Evolutionary conservation across 768 basidiomycete genomes (phyloP).

Genomic region (Amanita exitialis): DNA sequence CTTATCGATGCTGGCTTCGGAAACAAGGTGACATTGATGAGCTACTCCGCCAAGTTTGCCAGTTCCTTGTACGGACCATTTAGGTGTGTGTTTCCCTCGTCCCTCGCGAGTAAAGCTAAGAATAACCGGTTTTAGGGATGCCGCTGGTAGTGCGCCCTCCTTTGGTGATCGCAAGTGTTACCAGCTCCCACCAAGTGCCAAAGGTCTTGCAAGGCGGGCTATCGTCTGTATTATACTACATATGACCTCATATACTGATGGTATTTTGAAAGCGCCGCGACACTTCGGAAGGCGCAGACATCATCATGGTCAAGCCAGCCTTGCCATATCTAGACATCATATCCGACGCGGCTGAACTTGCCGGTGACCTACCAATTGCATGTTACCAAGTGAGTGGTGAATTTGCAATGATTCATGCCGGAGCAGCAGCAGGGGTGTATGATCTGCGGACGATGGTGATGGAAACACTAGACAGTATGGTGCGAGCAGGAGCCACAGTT

Average conservation of each 20-base stretch:
- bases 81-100: constrained; percentile 38
- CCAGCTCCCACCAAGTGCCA: constrained; percentile 83
- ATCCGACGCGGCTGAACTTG: constrained; percentile 72
- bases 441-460: constrained; percentile 89
- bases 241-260: neutral
- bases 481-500: constrained; percentile 86
- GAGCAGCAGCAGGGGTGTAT: constrained; percentile 90
- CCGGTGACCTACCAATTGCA: constrained; percentile 85
- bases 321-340: constrained; percentile 97
- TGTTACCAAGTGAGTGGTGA: constrained; percentile 98
- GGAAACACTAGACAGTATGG: constrained; percentile 84
- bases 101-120: neutral
- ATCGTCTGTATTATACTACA: constrained; percentile 49
- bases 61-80: constrained; percentile 94
- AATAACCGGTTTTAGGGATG: constrained; percentile 49
- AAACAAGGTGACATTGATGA: constrained; percentile 90
- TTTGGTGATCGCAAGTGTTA: constrained; percentile 98
- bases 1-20: constrained; percentile 79
- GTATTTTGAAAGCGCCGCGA: constrained; percentile 68
- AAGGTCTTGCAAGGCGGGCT: constrained; percentile 87
- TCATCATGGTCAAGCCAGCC: constrained; percentile 98
- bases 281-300: constrained; percentile 85
- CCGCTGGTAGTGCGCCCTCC: constrained; percentile 92
- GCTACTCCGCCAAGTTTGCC: constrained; percentile 96
- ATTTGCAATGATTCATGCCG: constrained; percentile 95